Percentiles rank a stretch among this genome's conserved stretches.
phyloP scores from a whole-genome alignment of 108 stramenopile species.

The Cyclotella distinguenda region DNA sequence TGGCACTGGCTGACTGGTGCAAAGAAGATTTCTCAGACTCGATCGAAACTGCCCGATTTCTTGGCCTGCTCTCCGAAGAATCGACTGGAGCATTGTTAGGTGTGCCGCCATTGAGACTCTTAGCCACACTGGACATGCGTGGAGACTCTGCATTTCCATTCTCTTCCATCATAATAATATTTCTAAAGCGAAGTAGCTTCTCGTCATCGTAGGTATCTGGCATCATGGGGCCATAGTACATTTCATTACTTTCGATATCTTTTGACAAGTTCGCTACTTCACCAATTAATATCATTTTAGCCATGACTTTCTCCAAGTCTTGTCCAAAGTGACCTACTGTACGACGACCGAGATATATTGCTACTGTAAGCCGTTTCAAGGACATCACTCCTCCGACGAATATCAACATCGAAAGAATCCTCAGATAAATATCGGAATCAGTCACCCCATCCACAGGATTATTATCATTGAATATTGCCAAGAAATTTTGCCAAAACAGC shows the following conservation, averaged over 20 bases:
- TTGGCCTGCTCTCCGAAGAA: too few relatives aligned
- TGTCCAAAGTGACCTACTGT: slow-evolving; percentile 54
- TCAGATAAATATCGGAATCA: slow-evolving; percentile 11
- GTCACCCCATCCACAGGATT: slow-evolving; percentile 37
- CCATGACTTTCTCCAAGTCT: slow-evolving; percentile 57
- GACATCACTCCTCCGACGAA: slow-evolving; percentile 50
- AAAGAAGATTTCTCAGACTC: too few relatives aligned
- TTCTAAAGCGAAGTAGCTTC: slow-evolving; percentile 27
- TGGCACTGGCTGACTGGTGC: too few relatives aligned
- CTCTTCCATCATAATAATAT: slow-evolving; percentile 17
- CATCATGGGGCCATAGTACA: not conserved
- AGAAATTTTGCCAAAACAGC: slow-evolving; percentile 42
- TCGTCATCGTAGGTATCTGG: slow-evolving; percentile 9
- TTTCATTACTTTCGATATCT: slow-evolving; percentile 35
- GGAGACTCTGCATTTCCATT: slow-evolving; percentile 6
- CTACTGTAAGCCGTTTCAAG: slow-evolving; percentile 59
- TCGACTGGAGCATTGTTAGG: not conserved
- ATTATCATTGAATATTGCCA: slow-evolving; percentile 38
- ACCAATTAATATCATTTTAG: slow-evolving; percentile 63
- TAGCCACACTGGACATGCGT: not conserved
- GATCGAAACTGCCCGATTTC: too few relatives aligned
- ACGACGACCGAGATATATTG: slow-evolving; percentile 58
- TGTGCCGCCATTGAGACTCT: slow-evolving; percentile 3
- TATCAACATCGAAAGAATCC: slow-evolving; percentile 21
- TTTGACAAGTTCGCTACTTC: slow-evolving; percentile 53